Base-by-base conservation (phyloP, 176 grass and related monocot species). In the Lolium perenne region DNA sequence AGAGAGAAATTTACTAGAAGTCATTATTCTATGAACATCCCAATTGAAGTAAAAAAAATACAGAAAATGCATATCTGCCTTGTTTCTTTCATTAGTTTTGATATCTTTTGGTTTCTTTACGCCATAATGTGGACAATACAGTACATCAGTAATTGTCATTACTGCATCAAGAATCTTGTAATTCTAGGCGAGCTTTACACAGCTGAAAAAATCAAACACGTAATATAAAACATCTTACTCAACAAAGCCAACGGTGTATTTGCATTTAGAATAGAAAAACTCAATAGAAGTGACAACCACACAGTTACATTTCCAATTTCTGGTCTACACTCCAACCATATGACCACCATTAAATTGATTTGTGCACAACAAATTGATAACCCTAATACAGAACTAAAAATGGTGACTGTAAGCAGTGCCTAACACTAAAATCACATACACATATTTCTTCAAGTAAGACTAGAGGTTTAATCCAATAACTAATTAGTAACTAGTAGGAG, bases 1-100 rank as follows among this genome's bases (percentile, higher is more conserved):
- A 83, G 54, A 76, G 83, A 80, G 76, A 83, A 89, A 77, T 51
- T 78, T 85, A 85, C 74, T 88, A 85, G 81, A 79, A 82, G 29
- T 82, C 29, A 71, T 65, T 88, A 72, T 73, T 5, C 71, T 78
- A 81, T 60, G 41, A 54, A 61, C 35, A 67, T 25, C 0, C 4
- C 48, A 87, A 54, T n/a, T 41, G 32, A 69, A 84, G 65, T 20
- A 80, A 49, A 48, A 71, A 60, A 35, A 32, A 60, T 45, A 53
- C 2, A 53, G 9, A 22, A 32, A 63, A 49, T 1, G 7, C 21
- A 32, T 18, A 57, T 21, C 25, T 2, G 81, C 10, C 55, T 23
- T 51, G 10, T 55, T 50, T 66, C 21, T 49, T 26, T 41, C 7
- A 15, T 58, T 64, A 48, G 25, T 80, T 48, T 40, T 58, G 0